Conservation (phyloP, 306 rosid species). For the Cicer chorassanicum region DNA sequence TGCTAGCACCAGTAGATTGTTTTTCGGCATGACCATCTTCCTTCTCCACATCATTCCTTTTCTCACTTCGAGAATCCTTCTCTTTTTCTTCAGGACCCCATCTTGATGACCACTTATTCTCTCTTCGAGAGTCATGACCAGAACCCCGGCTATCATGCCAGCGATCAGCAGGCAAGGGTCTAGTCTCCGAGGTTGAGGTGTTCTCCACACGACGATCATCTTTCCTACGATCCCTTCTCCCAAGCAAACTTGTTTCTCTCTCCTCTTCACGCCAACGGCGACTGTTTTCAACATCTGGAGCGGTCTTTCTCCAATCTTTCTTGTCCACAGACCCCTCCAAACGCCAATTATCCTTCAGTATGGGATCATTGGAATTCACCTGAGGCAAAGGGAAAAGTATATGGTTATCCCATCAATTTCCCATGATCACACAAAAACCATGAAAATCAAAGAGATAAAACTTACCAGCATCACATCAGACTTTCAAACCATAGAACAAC, state of each 20-base stretch:
- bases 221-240: constrained; percentile 74
- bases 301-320: constrained; percentile 69
- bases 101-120: constrained; percentile 82
- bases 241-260: constrained; percentile 75
- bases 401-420: constrained; percentile 40
- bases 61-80: constrained; percentile 67
- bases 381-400: constrained; percentile 49
- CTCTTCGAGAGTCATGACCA: constrained; percentile 67
- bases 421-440: not conserved
- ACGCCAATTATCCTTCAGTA: constrained; percentile 65
- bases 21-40: constrained; percentile 60
- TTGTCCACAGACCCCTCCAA: constrained; percentile 71
- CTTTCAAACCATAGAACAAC: not conserved
- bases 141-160: constrained; percentile 64
- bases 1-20: constrained; percentile 57
- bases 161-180: constrained; percentile 59
- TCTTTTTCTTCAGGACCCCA: constrained; percentile 90
- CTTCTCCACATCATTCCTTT: constrained; percentile 61
- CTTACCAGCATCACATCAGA: not conserved
- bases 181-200: constrained; percentile 58
- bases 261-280: constrained; percentile 89
- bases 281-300: constrained; percentile 59
- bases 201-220: constrained; percentile 67
- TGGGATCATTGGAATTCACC: constrained; percentile 62
- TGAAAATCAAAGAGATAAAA: not conserved